These are phyloP conservation scores for Homolaphlyctis polyrhiza DNA, from an alignment of 371 early-diverging fungal genomes.

Conservation along the genomic window DNA sequence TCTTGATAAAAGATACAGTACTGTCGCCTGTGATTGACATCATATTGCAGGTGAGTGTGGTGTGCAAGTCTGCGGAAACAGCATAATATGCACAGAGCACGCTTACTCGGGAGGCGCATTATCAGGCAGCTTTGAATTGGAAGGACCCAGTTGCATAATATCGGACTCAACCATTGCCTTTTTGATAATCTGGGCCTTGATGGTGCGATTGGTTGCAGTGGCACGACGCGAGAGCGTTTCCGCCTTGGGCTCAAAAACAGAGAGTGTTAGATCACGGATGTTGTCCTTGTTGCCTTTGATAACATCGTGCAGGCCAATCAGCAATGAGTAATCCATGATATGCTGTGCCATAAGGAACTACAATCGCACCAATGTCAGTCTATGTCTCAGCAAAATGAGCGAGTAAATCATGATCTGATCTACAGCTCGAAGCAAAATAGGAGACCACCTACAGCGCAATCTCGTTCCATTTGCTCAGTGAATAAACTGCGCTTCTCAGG, in stretches of 20 bases:
- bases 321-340: slow-evolving; percentile 96
- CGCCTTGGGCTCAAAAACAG: slow-evolving; percentile 60
- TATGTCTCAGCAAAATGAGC: neutral
- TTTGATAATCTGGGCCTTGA: slow-evolving; percentile 13
- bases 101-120: slow-evolving; percentile 33
- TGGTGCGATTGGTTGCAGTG: slow-evolving; percentile 9
- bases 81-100: neutral
- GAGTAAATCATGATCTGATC: neutral
- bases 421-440: neutral
- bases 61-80: neutral
- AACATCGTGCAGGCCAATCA: slow-evolving; percentile 86
- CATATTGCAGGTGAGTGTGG: neutral
- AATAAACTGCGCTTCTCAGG: slow-evolving; percentile 70
- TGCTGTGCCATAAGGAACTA: slow-evolving; percentile 66
- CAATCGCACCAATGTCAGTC: neutral
- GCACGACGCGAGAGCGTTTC: slow-evolving; percentile 14
- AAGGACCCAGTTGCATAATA: slow-evolving; percentile 21
- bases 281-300: slow-evolving; percentile 77
- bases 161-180: slow-evolving; percentile 20
- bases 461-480: slow-evolving; percentile 76
- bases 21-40: too few relatives aligned
- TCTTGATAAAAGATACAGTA: slow-evolving; percentile 81
- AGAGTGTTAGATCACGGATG: slow-evolving; percentile 79
- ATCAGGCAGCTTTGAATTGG: slow-evolving; percentile 25
- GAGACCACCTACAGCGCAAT: slow-evolving; percentile 52